Evolutionary conservation across 345 rosid genomes (phyloP).

Genomic region (Firmiana major): DNA sequence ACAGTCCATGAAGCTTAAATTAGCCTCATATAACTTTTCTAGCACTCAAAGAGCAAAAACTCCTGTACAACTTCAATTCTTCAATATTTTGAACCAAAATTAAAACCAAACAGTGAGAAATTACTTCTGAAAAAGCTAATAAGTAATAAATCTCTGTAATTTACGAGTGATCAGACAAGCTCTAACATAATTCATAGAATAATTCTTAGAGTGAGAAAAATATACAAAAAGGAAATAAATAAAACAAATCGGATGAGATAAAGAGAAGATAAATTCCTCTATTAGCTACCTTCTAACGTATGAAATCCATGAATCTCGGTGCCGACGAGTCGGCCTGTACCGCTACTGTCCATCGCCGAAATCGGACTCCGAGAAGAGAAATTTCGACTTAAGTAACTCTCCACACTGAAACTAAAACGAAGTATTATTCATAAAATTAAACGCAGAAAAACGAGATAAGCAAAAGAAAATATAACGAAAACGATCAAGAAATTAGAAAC

Average conservation of each 20-base stretch:
- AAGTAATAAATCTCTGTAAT: no score
- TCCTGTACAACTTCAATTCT: neutral
- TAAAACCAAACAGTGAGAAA: neutral
- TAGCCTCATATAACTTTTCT: neutral
- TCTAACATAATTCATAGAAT: neutral
- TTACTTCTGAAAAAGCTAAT: neutral
- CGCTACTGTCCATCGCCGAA: conserved; percentile 38
- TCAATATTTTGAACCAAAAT: neutral
- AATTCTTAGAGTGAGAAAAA: neutral
- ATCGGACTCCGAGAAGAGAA: neutral
- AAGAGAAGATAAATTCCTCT: no score
- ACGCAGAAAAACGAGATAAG: neutral
- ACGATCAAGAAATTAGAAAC: neutral
- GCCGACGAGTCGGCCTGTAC: conserved; percentile 45
- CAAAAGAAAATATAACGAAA: no score
- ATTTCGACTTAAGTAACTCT: neutral
- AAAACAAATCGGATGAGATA: neutral
- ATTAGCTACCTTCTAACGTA: conserved; percentile 43
- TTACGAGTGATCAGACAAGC: neutral
- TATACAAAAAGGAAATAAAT: neutral
- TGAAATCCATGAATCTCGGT: conserved; percentile 93
- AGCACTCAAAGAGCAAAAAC: neutral
- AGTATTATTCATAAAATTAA: neutral
- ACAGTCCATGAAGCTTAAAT: neutral
- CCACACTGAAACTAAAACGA: neutral